These are phyloP conservation scores for Aspergillus uvarum DNA, from an alignment of 2,329 filamentous ascomycete species.

Conservation along the genomic window DNA sequence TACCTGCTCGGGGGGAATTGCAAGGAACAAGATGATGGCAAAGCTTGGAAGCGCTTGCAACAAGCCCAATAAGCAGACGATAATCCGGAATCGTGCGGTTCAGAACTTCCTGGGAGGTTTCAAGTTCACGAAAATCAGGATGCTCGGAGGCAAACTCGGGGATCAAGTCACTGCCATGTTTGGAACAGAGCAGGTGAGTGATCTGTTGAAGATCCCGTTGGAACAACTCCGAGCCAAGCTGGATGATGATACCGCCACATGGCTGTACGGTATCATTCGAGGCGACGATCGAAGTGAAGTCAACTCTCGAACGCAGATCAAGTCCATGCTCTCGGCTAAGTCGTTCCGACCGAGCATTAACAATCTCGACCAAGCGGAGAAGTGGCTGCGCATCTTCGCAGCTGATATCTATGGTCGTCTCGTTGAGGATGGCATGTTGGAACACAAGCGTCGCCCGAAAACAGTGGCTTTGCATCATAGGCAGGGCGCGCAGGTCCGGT, in stretches of 20 bases:
- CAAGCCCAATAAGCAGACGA: slow-evolving; percentile 91
- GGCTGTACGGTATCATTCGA: slow-evolving; percentile 81
- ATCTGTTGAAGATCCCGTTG: slow-evolving; percentile 69
- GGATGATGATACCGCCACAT: slow-evolving; percentile 79
- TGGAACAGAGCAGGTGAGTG: slow-evolving; percentile 73
- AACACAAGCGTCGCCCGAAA: slow-evolving; percentile 81
- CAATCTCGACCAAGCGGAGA: slow-evolving; percentile 71
- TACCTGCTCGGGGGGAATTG: slow-evolving; percentile 87
- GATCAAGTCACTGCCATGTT: slow-evolving; percentile 81
- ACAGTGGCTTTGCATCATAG: slow-evolving; percentile 83
- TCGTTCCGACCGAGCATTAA: slow-evolving; percentile 86
- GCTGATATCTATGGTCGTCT: slow-evolving; percentile 88
- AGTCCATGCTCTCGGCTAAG: slow-evolving; percentile 96
- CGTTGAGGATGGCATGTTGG: slow-evolving; percentile 84
- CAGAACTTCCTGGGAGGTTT: slow-evolving; percentile 76
- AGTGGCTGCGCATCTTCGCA: slow-evolving; percentile 87
- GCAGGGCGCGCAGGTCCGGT: slow-evolving; percentile 70
- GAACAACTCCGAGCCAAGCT: slow-evolving; percentile 76
- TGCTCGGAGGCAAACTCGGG: slow-evolving; percentile 91
- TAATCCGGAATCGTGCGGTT: slow-evolving; percentile 83
- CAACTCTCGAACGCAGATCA: slow-evolving; percentile 87
- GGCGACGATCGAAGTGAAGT: slow-evolving; percentile 87
- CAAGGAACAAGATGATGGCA: slow-evolving; percentile 90
- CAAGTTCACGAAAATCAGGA: slow-evolving; percentile 93
- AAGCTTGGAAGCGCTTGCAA: slow-evolving; percentile 89